Evolutionary conservation across 768 basidiomycete species (phyloP), one percentile per base, ranked within the genome.

Genomic region (Tylopilus intermedius): DNA sequence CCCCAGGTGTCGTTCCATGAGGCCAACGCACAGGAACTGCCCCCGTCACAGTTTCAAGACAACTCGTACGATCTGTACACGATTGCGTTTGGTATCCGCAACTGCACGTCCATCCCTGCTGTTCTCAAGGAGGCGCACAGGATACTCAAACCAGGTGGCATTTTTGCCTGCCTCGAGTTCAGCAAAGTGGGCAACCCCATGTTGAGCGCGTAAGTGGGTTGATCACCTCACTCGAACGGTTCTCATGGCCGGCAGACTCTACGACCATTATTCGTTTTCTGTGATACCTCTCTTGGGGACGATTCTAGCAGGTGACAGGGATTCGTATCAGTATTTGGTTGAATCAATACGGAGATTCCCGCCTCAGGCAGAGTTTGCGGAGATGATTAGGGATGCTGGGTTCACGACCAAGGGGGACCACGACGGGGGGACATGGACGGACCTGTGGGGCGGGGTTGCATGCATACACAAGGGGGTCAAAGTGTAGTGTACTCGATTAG

Each of bases 271-370:
- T 66, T 97, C 94, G 0, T 99, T 99, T 78, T 83, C 88, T 0
- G 79, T 97, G 55, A 96, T 99, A 64, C 96, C 96, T 2, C 75
- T 95, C 18, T 72, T 99, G 43, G 96, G 96, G n/a, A 95, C 93
- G 18, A 90, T 99, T 59, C 74, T 99, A n/a, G 90, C 94, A 9
- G 89, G 90, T 0, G 95, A 99, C 71, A 80, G 95, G 21, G 87
- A 83, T 21, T 95, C 94, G 6, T 99, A 99, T 69, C 94, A 97
- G 68, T 98, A 99, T 68, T 80, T 99, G 41, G 92, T 98, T 40
- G 96, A 99, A 70, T 96, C 94, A 10, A 98, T 99, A 62, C 87
- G 93, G 39, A 83, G 82, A 60, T 98, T 98, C 76, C 94, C 94
- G 26, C 76, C 82, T 10, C 94, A 96, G 68, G 74, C 80, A 8